phyloP scores from a whole-genome alignment of 2,329 filamentous ascomycete species.

The Alternaria alternata region DNA sequence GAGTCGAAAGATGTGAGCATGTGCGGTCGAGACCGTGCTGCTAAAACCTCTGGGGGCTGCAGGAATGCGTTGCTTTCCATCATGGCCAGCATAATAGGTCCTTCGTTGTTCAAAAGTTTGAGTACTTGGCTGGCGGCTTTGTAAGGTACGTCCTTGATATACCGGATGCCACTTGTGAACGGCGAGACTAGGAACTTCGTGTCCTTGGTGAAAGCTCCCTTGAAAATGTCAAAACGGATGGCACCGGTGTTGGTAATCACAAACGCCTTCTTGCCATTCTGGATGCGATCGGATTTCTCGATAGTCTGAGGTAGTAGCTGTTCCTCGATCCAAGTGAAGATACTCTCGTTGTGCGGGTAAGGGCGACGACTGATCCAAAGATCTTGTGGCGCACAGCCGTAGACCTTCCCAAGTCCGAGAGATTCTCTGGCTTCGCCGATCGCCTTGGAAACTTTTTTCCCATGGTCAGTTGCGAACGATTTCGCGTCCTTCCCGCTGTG shows the following conservation, averaged over 20 bases:
- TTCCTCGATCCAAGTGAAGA: conserved; percentile 82
- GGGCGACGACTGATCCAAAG: conserved; percentile 83
- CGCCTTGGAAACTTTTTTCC: conserved; percentile 72
- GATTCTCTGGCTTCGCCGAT: conserved; percentile 75
- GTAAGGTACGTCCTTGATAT: conserved; percentile 83
- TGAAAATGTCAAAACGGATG: conserved; percentile 94
- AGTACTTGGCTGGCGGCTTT: conserved; percentile 74
- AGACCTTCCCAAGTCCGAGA: conserved; percentile 74
- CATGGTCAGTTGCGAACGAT: conserved; percentile 79
- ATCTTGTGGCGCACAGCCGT: conserved; percentile 83
- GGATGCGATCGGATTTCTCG: conserved; percentile 50
- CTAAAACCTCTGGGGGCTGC: conserved; percentile 57
- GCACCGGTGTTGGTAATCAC: conserved; percentile 88
- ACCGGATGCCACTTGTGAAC: conserved; percentile 80
- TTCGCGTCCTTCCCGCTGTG: conserved; percentile 77
- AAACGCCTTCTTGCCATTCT: conserved; percentile 68
- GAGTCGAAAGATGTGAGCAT: conserved; percentile 17
- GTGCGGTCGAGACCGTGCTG: conserved; percentile 33
- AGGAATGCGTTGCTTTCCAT: conserved; percentile 47
- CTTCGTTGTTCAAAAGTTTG: conserved; percentile 65
- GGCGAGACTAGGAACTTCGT: conserved; percentile 86
- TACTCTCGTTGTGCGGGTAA: conserved; percentile 76
- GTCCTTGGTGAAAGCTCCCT: conserved; percentile 88
- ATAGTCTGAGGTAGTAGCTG: conserved; percentile 76
- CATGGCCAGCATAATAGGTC: conserved; percentile 56